Percentiles rank a stretch among this genome's conserved stretches.
Evolutionary conservation across 179 eudicot genomes (phyloP).

Genomic region (Gypsophila paniculata): DNA sequence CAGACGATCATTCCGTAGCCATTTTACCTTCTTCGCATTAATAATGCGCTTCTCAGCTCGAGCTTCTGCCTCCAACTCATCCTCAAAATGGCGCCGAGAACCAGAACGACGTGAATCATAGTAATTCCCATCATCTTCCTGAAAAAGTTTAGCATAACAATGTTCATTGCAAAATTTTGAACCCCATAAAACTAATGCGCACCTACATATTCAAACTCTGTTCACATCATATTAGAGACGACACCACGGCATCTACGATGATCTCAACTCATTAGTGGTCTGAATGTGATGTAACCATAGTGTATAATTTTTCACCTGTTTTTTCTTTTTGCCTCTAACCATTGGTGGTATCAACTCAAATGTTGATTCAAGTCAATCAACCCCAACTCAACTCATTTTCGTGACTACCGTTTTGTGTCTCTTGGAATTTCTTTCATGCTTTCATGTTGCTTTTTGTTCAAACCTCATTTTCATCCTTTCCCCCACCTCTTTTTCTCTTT

Average conservation of each 20-base stretch:
- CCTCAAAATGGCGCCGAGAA: slow-evolving; percentile 68
- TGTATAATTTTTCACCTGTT: not conserved
- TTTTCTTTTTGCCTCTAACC: not conserved
- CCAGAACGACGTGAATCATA: slow-evolving; percentile 67
- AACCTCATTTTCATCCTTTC: not conserved
- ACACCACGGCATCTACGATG: too few species aligned
- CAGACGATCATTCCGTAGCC: not conserved
- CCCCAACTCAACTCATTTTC: not conserved
- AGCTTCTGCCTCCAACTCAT: slow-evolving; percentile 89
- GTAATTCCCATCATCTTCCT: slow-evolving; percentile 82
- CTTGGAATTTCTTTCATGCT: not conserved
- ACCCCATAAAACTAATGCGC: not conserved
- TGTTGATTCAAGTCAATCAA: not conserved
- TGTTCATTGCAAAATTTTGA: not conserved
- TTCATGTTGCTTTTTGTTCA: not conserved
- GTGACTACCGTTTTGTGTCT: not conserved
- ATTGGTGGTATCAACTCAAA: not conserved
- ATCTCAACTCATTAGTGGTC: not conserved
- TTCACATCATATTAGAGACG: not conserved
- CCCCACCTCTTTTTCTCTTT: not conserved
- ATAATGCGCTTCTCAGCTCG: slow-evolving; percentile 88
- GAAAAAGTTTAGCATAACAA: slow-evolving; percentile 9
- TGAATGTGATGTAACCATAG: not conserved
- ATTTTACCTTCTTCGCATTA: slow-evolving; percentile 75
- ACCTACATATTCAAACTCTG: not conserved